Percentiles rank a stretch among this genome's conserved stretches.
phyloP scores from a whole-genome alignment of 352 stramenopile species.

The Globisporangium splendens region DNA sequence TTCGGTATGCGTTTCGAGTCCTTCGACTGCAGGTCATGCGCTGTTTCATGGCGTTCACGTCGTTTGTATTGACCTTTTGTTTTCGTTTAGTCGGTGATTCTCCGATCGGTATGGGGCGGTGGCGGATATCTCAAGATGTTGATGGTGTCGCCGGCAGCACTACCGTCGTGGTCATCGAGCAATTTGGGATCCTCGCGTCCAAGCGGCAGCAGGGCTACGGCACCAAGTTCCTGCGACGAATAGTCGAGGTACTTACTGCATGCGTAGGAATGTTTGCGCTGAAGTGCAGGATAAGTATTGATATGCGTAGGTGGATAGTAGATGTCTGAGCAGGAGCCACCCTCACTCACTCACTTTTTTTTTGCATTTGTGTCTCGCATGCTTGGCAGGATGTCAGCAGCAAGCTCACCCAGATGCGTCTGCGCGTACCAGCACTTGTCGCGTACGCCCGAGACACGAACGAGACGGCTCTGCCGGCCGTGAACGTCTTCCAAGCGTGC shows the following conservation, averaged over 20 bases:
- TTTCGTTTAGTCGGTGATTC: constrained; percentile 53
- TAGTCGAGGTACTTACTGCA: background rate
- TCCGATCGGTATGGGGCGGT: constrained; percentile 56
- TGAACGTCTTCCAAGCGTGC: too few species aligned
- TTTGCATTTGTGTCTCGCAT: too few species aligned
- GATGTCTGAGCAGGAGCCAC: background rate
- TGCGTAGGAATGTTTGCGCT: too few species aligned
- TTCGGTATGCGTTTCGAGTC: constrained; percentile 58
- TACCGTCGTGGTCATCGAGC: constrained; percentile 48
- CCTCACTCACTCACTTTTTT: background rate
- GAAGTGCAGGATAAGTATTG: too few species aligned
- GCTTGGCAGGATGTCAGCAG: too few species aligned
- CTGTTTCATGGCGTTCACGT: background rate
- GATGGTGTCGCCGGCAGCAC: constrained; percentile 31
- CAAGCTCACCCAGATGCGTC: too few species aligned
- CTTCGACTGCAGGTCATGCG: too few species aligned
- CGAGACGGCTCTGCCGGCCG: too few species aligned
- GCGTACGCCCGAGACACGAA: too few species aligned
- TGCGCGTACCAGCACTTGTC: too few species aligned
- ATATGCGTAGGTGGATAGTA: background rate
- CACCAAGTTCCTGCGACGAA: constrained; percentile 36
- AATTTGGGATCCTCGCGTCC: constrained; percentile 47
- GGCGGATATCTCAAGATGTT: constrained; percentile 27
- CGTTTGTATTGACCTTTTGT: constrained; percentile 7
- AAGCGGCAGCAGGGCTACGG: constrained; percentile 55